These are phyloP conservation scores for Exophiala sp. DNA, from an alignment of 2,329 filamentous ascomycete genomes.

Conservation along the genomic window DNA sequence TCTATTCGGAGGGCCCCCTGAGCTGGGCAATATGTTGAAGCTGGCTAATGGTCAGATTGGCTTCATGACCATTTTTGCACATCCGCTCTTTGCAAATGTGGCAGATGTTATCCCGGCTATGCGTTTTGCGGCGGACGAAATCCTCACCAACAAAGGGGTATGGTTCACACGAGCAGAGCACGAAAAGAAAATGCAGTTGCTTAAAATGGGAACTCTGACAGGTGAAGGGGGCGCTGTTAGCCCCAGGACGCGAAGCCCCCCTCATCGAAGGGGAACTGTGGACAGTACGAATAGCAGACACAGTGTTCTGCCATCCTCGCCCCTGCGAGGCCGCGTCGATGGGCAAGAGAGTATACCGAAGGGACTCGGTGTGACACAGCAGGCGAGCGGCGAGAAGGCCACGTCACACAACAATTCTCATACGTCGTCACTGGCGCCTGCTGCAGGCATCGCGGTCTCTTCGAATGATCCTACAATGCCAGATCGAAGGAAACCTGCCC, in stretches of 20 bases:
- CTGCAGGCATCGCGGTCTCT: slow-evolving; percentile 8
- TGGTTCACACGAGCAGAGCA: slow-evolving; percentile 68
- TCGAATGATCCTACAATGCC: slow-evolving; percentile 1
- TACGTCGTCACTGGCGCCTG: slow-evolving; percentile 12
- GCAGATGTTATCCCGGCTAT: slow-evolving; percentile 81
- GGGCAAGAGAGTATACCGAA: slow-evolving; percentile 1
- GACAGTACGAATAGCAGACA: slow-evolving; percentile 9
- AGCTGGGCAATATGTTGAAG: slow-evolving; percentile 77
- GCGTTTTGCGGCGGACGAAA: slow-evolving; percentile 77
- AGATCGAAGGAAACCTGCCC: slow-evolving; percentile 4
- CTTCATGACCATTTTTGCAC: slow-evolving; percentile 95
- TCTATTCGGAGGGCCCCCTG: slow-evolving; percentile 72
- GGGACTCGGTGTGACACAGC: neutral
- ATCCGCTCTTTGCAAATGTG: slow-evolving; percentile 85
- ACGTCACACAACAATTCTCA: slow-evolving; percentile 11
- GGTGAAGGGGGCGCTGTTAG: slow-evolving; percentile 25
- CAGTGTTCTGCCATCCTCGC: slow-evolving; percentile 18
- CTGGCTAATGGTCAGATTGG: slow-evolving; percentile 84
- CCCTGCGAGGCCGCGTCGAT: slow-evolving; percentile 17
- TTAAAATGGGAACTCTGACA: slow-evolving; percentile 34
- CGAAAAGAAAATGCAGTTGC: slow-evolving; percentile 53
- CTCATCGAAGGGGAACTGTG: neutral
- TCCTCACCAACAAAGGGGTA: slow-evolving; percentile 68
- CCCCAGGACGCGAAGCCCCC: slow-evolving; percentile 26
- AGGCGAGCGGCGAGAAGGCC: slow-evolving; percentile 1